Percentiles rank a stretch among this genome's conserved stretches.
Conservation (phyloP, 768 basidiomycete genomes). For the Tylopilus balloui region DNA sequence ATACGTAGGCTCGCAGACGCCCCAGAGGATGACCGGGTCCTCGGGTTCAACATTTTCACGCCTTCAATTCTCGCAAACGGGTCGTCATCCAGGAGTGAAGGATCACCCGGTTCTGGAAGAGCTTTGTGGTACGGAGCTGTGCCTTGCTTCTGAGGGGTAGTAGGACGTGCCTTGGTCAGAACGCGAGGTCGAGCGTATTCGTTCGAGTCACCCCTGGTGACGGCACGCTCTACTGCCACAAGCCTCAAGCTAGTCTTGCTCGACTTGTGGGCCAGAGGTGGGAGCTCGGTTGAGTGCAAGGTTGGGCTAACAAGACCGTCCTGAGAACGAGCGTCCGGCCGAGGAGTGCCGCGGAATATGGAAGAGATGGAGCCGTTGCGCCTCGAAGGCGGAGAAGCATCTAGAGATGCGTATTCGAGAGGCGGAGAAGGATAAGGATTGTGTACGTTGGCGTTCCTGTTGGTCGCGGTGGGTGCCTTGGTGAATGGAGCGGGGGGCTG, state of each 20-base stretch:
- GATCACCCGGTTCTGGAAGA: conserved; percentile 12
- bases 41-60: conserved; percentile 42
- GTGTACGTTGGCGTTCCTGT: background rate
- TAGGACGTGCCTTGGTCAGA: conserved; percentile 32
- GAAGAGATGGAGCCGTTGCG: conserved; percentile 5
- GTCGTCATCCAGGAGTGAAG: conserved; percentile 29
- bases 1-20: background rate
- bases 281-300: conserved; percentile 12
- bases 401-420: conserved; percentile 12
- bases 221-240: conserved; percentile 9
- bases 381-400: background rate
- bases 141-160: conserved; percentile 29
- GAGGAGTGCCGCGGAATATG: background rate
- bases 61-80: conserved; percentile 54
- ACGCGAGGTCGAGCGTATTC: conserved; percentile 23
- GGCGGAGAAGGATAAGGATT: conserved; percentile 30
- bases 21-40: background rate
- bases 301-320: background rate
- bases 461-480: conserved; percentile 12
- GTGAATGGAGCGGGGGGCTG: conserved; percentile 8
- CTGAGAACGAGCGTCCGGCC: background rate
- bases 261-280: conserved; percentile 11
- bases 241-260: conserved; percentile 13
- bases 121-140: conserved; percentile 9
- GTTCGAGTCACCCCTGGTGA: conserved; percentile 6